phyloP scores from a whole-genome alignment of 225 moss, liverwort and hornwort species.

The Marchantia paleacea region DNA sequence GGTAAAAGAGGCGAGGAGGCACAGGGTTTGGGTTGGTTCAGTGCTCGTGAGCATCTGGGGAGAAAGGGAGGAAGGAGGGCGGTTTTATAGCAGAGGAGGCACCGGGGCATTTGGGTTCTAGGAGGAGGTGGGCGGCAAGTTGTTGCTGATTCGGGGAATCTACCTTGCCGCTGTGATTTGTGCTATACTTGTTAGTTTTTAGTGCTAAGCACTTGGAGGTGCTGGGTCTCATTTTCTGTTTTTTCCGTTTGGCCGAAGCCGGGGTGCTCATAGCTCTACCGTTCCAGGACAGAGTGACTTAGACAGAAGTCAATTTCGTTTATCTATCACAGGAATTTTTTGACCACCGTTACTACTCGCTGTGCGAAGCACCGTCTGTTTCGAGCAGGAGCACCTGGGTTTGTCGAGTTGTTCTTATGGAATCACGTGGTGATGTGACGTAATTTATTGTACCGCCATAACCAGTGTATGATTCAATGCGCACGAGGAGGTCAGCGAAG shows the following conservation, averaged over 20 bases:
- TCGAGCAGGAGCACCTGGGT: not conserved
- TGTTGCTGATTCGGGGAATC: not conserved
- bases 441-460: not conserved
- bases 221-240: not conserved
- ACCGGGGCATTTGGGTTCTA: too few species aligned
- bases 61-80: not conserved
- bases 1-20: not conserved
- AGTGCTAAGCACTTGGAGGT: not conserved
- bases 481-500: slow-evolving; percentile 2
- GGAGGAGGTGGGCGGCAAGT: not conserved
- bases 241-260: not conserved
- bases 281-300: not conserved
- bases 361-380: not conserved
- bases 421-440: not conserved
- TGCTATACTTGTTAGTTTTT: not conserved
- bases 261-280: not conserved
- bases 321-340: not conserved
- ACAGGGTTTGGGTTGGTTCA: not conserved
- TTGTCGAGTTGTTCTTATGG: not conserved
- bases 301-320: not conserved
- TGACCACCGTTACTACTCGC: not conserved
- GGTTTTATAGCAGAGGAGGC: too few species aligned
- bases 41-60: not conserved
- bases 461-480: not conserved
- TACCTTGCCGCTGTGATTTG: not conserved